These are phyloP conservation scores for Pseudogymnoascus sp. DNA, from an alignment of 2,329 filamentous ascomycete genomes.

Conservation along the genomic window DNA sequence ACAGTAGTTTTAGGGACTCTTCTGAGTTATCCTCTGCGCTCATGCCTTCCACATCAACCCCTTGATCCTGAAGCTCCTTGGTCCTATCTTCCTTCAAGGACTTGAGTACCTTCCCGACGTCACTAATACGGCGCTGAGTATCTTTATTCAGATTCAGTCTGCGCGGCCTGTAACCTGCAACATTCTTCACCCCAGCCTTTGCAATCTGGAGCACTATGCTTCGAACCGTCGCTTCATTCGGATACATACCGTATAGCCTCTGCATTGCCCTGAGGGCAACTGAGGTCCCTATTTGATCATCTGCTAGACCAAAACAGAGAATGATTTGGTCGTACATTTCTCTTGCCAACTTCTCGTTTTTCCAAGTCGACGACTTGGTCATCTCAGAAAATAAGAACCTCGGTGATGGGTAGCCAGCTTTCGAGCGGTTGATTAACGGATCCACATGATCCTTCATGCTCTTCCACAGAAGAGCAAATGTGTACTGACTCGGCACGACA, in stretches of 20 bases:
- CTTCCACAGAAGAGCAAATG: constrained; percentile 26
- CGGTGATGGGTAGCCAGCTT: constrained; percentile 13
- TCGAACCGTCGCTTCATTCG: constrained; percentile 39
- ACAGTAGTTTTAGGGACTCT: constrained; percentile 25
- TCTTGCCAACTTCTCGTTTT: constrained; percentile 35
- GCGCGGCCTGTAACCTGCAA: constrained; percentile 25
- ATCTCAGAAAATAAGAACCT: constrained; percentile 39
- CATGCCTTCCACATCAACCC: constrained; percentile 24
- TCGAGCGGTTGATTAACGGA: constrained; percentile 14
- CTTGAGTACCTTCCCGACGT: constrained; percentile 38
- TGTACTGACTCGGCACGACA: constrained; percentile 24
- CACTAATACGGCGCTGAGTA: constrained; percentile 36
- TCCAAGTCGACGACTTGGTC: constrained; percentile 33
- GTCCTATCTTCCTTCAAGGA: constrained; percentile 31
- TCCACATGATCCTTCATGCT: constrained; percentile 22
- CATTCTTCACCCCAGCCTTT: constrained; percentile 30
- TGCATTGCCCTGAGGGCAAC: constrained; percentile 41
- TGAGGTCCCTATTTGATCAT: constrained; percentile 41
- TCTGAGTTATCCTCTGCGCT: constrained; percentile 23
- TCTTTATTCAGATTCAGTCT: constrained; percentile 33
- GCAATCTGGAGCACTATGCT: constrained; percentile 43
- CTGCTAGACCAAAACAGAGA: constrained; percentile 41
- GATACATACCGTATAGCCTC: constrained; percentile 36
- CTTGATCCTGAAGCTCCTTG: constrained; percentile 21
- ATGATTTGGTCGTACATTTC: constrained; percentile 46